Evolutionary conservation across 345 rosid species (phyloP).

Genomic region (Eucalyptus paniculata): DNA sequence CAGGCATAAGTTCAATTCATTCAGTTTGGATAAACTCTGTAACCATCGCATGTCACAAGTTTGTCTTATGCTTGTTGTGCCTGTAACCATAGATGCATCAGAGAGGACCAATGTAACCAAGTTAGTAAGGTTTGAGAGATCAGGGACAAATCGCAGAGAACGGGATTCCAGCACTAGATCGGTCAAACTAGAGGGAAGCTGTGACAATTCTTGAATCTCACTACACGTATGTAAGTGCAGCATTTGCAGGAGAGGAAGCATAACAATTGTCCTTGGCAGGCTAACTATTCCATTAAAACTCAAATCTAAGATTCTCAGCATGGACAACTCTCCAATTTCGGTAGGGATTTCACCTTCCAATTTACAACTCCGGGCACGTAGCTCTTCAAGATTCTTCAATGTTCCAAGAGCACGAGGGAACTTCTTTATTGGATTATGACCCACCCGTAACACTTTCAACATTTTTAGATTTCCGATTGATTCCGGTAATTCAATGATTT

Average conservation of each 20-base stretch:
- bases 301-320: neutral
- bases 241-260: neutral
- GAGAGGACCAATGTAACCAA: neutral
- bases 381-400: neutral
- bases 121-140: neutral
- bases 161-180: neutral
- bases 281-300: accelerated
- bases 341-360: neutral
- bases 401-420: neutral
- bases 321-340: neutral
- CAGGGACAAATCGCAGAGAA: neutral
- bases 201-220: neutral
- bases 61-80: neutral
- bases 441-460: neutral
- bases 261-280: neutral
- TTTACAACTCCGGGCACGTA: neutral
- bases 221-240: neutral
- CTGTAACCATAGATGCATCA: neutral
- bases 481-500: neutral
- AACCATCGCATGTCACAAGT: neutral
- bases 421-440: neutral
- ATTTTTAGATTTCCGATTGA: neutral
- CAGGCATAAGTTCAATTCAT: neutral
- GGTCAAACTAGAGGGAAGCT: neutral
- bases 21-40: neutral